Evolutionary conservation across 176 grass and related monocot species (phyloP).

Genomic region (Musa beccarii): DNA sequence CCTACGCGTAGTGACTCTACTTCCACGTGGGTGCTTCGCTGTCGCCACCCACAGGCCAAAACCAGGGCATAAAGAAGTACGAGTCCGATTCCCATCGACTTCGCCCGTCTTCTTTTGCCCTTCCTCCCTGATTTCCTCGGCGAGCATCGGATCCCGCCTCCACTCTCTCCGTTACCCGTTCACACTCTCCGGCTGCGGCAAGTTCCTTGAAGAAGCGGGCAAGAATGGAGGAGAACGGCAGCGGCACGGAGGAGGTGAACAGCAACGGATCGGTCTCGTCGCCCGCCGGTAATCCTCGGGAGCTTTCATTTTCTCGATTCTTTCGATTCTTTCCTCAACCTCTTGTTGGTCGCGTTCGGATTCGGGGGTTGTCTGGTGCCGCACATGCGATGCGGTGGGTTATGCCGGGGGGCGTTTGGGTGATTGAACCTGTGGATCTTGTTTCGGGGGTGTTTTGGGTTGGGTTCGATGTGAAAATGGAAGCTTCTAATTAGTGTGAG

Average conservation of each 20-base stretch:
- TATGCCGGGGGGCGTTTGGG: background rate
- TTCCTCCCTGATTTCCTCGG: too few relatives aligned
- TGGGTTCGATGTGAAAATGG: background rate
- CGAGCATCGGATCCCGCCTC: too few relatives aligned
- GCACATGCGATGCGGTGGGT: background rate
- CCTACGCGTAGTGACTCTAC: too few relatives aligned
- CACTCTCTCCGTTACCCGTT: too few relatives aligned
- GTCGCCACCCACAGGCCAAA: too few relatives aligned
- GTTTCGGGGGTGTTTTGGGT: background rate
- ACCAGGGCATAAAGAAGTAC: too few relatives aligned
- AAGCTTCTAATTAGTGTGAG: background rate
- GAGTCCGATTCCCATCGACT: too few relatives aligned
- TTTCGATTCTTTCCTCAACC: background rate
- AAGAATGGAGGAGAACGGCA: constrained; percentile 28
- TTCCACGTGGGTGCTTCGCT: too few relatives aligned
- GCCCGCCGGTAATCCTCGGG: constrained; percentile 27
- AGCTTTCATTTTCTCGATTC: background rate
- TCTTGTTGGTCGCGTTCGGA: background rate
- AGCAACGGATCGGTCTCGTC: constrained; percentile 19
- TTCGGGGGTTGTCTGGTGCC: background rate
- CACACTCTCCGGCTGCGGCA: too few relatives aligned
- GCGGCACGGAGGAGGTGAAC: constrained; percentile 9
- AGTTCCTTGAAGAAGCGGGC: too few relatives aligned
- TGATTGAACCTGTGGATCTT: background rate
- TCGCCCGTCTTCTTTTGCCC: too few relatives aligned